These are phyloP conservation scores for Saccharomyces hybrid DNA, from an alignment of 1,139 yeast species.

Conservation along the genomic window DNA sequence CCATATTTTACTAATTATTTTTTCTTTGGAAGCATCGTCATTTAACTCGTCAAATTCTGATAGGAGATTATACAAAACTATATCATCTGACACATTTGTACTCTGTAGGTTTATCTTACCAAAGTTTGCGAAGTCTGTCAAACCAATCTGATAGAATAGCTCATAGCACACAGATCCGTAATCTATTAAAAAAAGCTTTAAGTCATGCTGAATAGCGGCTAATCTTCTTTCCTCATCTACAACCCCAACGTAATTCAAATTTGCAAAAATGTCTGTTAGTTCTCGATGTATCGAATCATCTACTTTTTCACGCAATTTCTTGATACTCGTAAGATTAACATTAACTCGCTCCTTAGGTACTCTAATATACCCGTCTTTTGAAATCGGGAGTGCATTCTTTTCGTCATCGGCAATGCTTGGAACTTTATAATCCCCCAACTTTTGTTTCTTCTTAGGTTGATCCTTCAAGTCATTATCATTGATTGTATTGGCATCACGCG, in stretches of 20 bases:
- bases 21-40: slow-evolving; percentile 15
- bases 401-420: background rate
- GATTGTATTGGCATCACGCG: background rate
- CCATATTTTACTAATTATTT: slow-evolving; percentile 30
- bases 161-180: slow-evolving; percentile 64
- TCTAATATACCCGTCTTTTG: slow-evolving; percentile 11
- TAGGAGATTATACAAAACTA: slow-evolving; percentile 12
- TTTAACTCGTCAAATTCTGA: slow-evolving; percentile 12
- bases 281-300: slow-evolving; percentile 41
- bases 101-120: slow-evolving; percentile 48
- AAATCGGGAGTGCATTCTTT: background rate
- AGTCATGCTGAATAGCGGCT: slow-evolving; percentile 76
- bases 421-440: background rate
- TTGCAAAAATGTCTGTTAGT: slow-evolving; percentile 59
- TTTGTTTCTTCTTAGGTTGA: background rate
- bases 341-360: slow-evolving; percentile 24
- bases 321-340: slow-evolving; percentile 54
- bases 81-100: slow-evolving; percentile 21
- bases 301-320: slow-evolving; percentile 44
- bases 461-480: background rate
- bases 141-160: slow-evolving; percentile 71
- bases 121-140: slow-evolving; percentile 74
- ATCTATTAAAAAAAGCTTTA: slow-evolving; percentile 69
- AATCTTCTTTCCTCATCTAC: slow-evolving; percentile 65
- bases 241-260: slow-evolving; percentile 72